phyloP scores from a whole-genome alignment of 768 basidiomycete species.

The Porphyrellus cyaneotinctus region DNA sequence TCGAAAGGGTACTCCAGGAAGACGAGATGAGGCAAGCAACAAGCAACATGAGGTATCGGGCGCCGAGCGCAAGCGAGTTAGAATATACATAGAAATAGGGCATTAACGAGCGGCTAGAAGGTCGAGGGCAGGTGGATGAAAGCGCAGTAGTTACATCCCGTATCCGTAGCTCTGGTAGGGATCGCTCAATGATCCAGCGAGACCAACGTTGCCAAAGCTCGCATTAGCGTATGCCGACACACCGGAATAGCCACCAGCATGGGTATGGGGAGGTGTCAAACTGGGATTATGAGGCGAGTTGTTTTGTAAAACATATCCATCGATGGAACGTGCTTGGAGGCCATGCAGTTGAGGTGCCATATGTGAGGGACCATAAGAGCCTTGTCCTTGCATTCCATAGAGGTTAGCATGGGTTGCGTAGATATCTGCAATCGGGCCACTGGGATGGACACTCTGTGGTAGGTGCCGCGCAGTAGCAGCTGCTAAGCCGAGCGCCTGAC shows the following conservation, averaged over 20 bases:
- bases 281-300: conserved; percentile 62
- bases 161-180: conserved; percentile 80
- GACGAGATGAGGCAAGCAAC: conserved; percentile 38
- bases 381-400: conserved; percentile 56
- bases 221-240: conserved; percentile 51
- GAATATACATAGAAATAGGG: conserved; percentile 38
- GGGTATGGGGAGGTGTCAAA: conserved; percentile 54
- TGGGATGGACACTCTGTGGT: conserved; percentile 47
- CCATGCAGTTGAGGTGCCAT: conserved; percentile 50
- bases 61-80: conserved; percentile 32
- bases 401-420: conserved; percentile 61
- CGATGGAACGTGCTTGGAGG: conserved; percentile 69
- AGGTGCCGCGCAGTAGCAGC: conserved; percentile 51
- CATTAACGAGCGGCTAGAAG: conserved; percentile 28
- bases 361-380: conserved; percentile 56
- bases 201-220: conserved; percentile 46
- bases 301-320: conserved; percentile 77
- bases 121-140: conserved; percentile 8
- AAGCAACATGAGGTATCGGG: conserved; percentile 32
- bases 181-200: conserved; percentile 58
- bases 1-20: conserved; percentile 32
- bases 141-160: conserved; percentile 58
- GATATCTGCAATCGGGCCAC: conserved; percentile 57
- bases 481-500: conserved; percentile 49
- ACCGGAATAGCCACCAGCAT: conserved; percentile 53